Evolutionary conservation across 2,329 filamentous ascomycete genomes (phyloP).

Genomic region (Aureobasidium namibiae): DNA sequence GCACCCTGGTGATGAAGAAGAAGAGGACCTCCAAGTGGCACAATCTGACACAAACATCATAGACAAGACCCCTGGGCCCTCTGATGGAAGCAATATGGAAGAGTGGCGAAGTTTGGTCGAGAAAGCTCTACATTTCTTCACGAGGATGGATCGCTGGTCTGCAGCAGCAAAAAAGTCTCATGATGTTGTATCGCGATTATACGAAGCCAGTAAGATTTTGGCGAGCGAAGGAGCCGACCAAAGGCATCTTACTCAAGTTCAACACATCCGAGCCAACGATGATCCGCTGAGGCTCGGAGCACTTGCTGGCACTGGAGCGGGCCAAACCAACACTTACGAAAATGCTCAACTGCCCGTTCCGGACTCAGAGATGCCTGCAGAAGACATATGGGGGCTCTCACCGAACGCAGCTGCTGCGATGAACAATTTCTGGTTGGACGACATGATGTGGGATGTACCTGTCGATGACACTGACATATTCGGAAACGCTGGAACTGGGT

Average conservation of each 20-base stretch:
- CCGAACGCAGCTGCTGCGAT: conserved; percentile 18
- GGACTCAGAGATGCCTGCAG: neutral
- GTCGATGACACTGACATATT: neutral
- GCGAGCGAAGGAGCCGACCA: conserved; percentile 15
- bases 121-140: conserved; percentile 35
- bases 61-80: neutral
- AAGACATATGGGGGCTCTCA: conserved; percentile 15
- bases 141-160: conserved; percentile 35
- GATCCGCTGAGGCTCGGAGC: neutral
- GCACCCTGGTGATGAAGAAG: neutral
- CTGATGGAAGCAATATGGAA: conserved; percentile 23
- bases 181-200: conserved; percentile 34
- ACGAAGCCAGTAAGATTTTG: conserved; percentile 29
- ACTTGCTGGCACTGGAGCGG: too few relatives aligned
- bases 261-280: too few relatives aligned
- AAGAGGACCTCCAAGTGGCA: too few relatives aligned
- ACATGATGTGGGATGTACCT: conserved; percentile 20
- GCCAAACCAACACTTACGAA: too few relatives aligned
- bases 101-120: conserved; percentile 36
- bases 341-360: neutral
- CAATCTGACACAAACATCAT: too few relatives aligned
- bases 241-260: neutral
- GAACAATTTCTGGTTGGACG: conserved; percentile 19
- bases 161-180: conserved; percentile 37
- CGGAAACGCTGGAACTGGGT: neutral